Conservation (phyloP, 2,329 filamentous ascomycete species). For the Celoporthe dispersa region DNA sequence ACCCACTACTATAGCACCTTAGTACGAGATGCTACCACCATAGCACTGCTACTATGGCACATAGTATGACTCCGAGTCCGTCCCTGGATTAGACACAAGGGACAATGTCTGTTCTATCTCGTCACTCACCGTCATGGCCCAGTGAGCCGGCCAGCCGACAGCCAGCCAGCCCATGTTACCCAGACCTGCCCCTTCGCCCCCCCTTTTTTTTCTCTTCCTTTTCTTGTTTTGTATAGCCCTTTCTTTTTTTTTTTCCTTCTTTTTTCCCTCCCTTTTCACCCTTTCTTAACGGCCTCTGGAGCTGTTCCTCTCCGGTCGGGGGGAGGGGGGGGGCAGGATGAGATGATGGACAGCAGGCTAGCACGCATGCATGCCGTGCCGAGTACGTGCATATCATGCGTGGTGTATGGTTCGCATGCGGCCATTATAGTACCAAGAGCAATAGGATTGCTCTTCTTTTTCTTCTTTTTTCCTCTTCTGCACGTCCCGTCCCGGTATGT, state of each 20-base stretch:
- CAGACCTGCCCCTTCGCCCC: background rate
- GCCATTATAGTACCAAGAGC: background rate
- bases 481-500: background rate
- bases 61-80: background rate
- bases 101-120: background rate
- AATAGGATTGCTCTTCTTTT: no score
- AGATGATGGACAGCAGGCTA: background rate
- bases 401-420: background rate
- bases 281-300: background rate
- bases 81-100: background rate
- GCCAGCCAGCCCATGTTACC: background rate
- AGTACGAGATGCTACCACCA: background rate
- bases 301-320: no score
- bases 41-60: background rate
- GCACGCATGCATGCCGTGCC: background rate
- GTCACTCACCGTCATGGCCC: background rate
- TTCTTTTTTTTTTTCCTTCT: background rate
- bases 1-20: background rate
- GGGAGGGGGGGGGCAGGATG: no score
- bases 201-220: background rate
- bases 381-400: background rate
- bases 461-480: no score
- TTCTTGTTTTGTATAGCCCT: no score
- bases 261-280: background rate
- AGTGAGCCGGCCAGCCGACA: background rate